Base-by-base conservation (phyloP, 495 filamentous ascomycete species). In the Viridothelium virens region DNA sequence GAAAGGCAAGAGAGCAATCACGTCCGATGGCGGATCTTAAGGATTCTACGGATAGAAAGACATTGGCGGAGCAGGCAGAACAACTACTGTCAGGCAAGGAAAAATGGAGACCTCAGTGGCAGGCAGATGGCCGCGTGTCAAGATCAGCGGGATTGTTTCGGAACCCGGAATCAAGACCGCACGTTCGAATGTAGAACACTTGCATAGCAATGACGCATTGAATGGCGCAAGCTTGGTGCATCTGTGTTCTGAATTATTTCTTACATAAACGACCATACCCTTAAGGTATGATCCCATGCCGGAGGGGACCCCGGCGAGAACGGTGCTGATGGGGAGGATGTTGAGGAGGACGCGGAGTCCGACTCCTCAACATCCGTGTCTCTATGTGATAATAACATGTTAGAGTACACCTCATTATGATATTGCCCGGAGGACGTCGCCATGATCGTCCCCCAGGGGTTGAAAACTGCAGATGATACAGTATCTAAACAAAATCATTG, bases 351-450 rank as follows among this genome's bases (percentile, higher is more conserved):
- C 31, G 18, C 33, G n/a, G 47, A 53, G n/a, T 6, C 47, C 18
- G 3, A 9, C 4, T 31, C 25, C 3, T 36, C 11, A 36, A 31
- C 5, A 10, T 3, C 14, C 36, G 53, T 36, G 31, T 36, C 31
- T 36, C 14, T 18, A 59, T 2, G 11, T 3, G 31, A 59, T 7
- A 31, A 6, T n/a, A 6, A 14, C 7, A 34, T 18, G 7, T 34
- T 36, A 59, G 11, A n/a, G 36, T 7, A 33, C 31, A 59, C 33
- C 36, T 9, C 38, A 25, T 68, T 5, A 36, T 65, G 79, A 73
- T 79, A 75, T 64, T 86, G 82, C 18, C 90, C 91, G 36, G 89
- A 89, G 70, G 85, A 89, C 2, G 89, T 92, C n/a, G 87, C 90
- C 38, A 87, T 77, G 38, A 92, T 85, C 61, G 79, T 82, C 3